Percentiles rank a stretch among this genome's conserved stretches.
Conservation (phyloP, 768 basidiomycete genomes). For the Psilocybe cubensis region DNA sequence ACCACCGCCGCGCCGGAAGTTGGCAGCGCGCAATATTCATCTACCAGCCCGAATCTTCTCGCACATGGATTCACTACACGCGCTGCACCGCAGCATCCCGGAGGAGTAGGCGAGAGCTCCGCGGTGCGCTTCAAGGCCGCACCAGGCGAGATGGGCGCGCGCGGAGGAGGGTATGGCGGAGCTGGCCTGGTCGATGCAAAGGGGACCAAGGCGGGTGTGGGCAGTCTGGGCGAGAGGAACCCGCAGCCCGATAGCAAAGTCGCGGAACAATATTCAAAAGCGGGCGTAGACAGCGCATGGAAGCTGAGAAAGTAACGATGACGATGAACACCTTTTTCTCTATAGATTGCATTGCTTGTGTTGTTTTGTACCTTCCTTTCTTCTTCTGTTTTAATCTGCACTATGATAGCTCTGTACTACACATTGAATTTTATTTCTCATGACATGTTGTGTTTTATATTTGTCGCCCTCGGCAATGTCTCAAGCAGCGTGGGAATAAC, state of each 20-base stretch:
- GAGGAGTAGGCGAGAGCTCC: slow-evolving; percentile 52
- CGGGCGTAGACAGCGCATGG: slow-evolving; percentile 51
- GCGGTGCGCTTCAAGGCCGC: slow-evolving; percentile 44
- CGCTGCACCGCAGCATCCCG: slow-evolving; percentile 40
- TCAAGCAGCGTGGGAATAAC: neutral
- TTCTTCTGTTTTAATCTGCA: no score
- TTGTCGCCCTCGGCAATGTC: neutral
- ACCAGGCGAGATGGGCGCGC: slow-evolving; percentile 48
- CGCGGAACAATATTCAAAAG: slow-evolving; percentile 48
- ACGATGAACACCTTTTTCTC: neutral
- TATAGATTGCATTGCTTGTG: slow-evolving; percentile 8
- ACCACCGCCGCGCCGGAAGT: slow-evolving; percentile 43
- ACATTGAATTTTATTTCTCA: neutral
- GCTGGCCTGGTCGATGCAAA: slow-evolving; percentile 44
- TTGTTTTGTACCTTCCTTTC: neutral
- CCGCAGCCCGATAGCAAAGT: slow-evolving; percentile 46
- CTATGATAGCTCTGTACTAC: neutral
- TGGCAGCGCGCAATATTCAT: slow-evolving; percentile 39
- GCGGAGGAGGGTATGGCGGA: slow-evolving; percentile 47
- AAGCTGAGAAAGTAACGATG: slow-evolving; percentile 46
- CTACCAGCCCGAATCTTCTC: slow-evolving; percentile 41
- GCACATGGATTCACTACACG: slow-evolving; percentile 50
- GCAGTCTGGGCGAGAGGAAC: slow-evolving; percentile 46
- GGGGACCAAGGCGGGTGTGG: slow-evolving; percentile 39
- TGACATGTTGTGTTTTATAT: neutral